Base-by-base conservation (phyloP, 2,329 filamentous ascomycete genomes). In the Paraphoma sp. region DNA sequence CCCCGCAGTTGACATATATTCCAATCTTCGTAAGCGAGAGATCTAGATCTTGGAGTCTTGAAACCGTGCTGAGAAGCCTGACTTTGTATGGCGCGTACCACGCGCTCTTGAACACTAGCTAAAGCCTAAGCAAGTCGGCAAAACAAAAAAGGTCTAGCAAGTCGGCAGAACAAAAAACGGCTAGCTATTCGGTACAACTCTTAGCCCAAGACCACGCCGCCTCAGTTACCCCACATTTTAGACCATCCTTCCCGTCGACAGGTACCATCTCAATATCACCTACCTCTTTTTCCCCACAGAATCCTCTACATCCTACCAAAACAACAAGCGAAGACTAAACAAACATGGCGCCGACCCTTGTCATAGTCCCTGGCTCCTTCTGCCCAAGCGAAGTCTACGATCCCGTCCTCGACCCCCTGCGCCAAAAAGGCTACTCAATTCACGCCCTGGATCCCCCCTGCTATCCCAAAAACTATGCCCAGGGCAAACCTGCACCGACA, bases 291-390 rank as follows among this genome's bases (percentile, higher is more conserved):
- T 23, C 23, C 23, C 23, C 23, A 36, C 33, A 36, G 7, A 36
- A 14, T 14, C 14, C 9, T 36, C 33, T 36, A 36, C 33, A 10
- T 10, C 33, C 9, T 10, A 36, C 33, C 33, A 36, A 36, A 2
- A 36, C 33, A 36, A 36, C 7, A 36, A 10, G 14, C 33, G 3
- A 10, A 36, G 14, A 36, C 6, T 36, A 7, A 12, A 36, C 61
- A 53, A 33, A 57, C 14, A 53, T 54, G 33, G 62, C 62, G 45
- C 60, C 69, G n/a, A 61, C 57, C 12, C 48, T 73, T 33, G 56
- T 69, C 42, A 12, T 72, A 11, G 48, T 70, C 33, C 63, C 69
- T 11, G 71, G 69, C 45, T 72, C 69, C 40, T 73, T 73, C 54
- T 48, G 53, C 16, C 44, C 16, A 3, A 45, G 50, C 40, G 11